Evolutionary conservation across 345 rosid genomes (phyloP), one percentile per base, ranked within the genome.

Genomic region (Aegle marmelos): DNA sequence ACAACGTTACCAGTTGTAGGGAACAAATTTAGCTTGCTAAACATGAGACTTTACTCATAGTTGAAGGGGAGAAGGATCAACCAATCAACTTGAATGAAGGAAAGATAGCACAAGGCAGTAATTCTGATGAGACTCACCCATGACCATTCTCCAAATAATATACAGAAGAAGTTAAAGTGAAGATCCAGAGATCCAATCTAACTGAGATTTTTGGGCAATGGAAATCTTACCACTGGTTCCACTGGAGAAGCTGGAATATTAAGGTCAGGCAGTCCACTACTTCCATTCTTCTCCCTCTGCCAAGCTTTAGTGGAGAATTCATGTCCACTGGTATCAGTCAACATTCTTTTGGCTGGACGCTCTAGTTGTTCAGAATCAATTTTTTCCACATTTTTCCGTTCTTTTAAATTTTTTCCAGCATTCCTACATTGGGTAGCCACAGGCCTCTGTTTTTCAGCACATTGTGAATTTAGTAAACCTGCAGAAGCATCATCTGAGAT

Each of bases 191-290:
- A 41, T n/a, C 50, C 54, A 66, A 57, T 70, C 68, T 68, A 39
- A 24, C 66, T 65, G 48, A 73, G 34, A 63, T 27, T 77, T 77
- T 48, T n/a, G 1, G 31, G 37, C 50, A 60, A 66, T 60, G 70
- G 11, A 67, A 64, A 37, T 57, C 78, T 75, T 81, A 78, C 83
- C 76, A 59, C 64, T 37, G 84, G 64, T 68, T 68, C 80, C 7
- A 72, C 33, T 1, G 84, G 75, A 81, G 25, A 78, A 82, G 58
- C 79, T 24, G 84, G 86, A 76, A 83, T 67, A 75, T 85, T 85
- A 70, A 85, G 88, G 70, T 85, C 88, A 25, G 88, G 88, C 60
- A 85, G 76, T 71, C 82, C 79, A 34, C 70, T 71, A 50, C 45
- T 74, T 68, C 57, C 79, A 37, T 69, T 83, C 78, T 78, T 85